phyloP scores from a whole-genome alignment of 495 filamentous ascomycete species.

The Penicillium mononematosum region DNA sequence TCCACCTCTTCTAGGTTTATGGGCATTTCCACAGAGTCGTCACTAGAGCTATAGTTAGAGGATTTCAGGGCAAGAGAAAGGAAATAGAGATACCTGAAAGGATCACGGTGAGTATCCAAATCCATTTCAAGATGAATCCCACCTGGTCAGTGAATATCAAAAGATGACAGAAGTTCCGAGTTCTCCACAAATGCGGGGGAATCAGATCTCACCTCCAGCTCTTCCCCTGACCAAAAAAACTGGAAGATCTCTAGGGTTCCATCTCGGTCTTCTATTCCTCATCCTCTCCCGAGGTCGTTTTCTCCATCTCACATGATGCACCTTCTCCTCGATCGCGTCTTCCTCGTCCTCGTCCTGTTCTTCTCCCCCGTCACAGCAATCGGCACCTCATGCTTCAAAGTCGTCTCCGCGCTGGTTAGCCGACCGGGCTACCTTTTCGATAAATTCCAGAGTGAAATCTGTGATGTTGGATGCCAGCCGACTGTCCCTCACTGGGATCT shows the following conservation, averaged over 20 bases:
- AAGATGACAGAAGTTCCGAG: not conserved
- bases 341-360: constrained; percentile 25
- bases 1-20: constrained; percentile 45
- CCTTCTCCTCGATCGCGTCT: constrained; percentile 17
- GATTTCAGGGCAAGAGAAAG: not conserved
- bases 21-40: not conserved
- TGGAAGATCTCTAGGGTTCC: not conserved
- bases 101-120: not conserved
- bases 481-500: constrained; percentile 47
- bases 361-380: constrained; percentile 29
- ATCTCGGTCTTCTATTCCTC: not conserved
- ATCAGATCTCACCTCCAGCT: not conserved
- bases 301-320: constrained; percentile 16
- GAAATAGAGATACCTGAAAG: not conserved
- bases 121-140: not conserved
- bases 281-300: not conserved
- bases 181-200: constrained; percentile 7
- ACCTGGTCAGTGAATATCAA: not conserved
- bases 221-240: not conserved
- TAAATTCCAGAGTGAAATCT: constrained; percentile 45
- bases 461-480: constrained; percentile 42
- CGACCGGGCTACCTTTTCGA: constrained; percentile 37
- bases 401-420: constrained; percentile 38
- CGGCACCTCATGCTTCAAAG: constrained; percentile 40
- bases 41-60: constrained; percentile 6